Percentiles rank a stretch among this genome's conserved stretches.
phyloP scores from a whole-genome alignment of 345 rosid species.

The Brassica carinata region DNA sequence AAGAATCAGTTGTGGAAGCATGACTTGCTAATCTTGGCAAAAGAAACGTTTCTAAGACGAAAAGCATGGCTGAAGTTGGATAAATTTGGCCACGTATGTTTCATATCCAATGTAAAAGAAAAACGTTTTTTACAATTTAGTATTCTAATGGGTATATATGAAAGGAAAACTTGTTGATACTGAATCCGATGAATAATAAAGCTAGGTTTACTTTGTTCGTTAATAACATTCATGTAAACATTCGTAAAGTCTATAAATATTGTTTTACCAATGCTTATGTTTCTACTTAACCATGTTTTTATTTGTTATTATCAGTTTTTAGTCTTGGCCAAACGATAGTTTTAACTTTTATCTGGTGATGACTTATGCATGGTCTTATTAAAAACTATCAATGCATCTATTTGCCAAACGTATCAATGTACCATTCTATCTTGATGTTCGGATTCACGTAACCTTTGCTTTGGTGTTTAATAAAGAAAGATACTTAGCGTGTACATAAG shows the following conservation, averaged over 20 bases:
- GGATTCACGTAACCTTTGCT: slow-evolving; percentile 25
- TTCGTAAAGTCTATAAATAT: background rate
- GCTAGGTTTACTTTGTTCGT: background rate
- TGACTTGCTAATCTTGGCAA: background rate
- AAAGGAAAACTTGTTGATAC: background rate
- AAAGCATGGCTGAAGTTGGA: background rate
- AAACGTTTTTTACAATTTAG: background rate
- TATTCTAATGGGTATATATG: background rate
- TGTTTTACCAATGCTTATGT: background rate
- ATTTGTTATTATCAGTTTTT: background rate
- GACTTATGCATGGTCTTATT: slow-evolving; percentile 16
- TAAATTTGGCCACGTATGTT: background rate
- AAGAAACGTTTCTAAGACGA: background rate
- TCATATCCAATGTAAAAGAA: background rate
- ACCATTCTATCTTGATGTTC: slow-evolving; percentile 19
- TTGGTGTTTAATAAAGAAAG: slow-evolving; percentile 6
- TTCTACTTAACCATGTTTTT: background rate
- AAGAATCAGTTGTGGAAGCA: background rate
- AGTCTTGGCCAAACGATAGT: background rate
- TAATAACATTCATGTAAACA: background rate
- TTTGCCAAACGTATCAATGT: slow-evolving; percentile 22
- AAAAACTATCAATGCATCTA: background rate
- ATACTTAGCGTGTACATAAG: slow-evolving; percentile 37
- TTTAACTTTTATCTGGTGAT: background rate
- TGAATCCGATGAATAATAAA: background rate